phyloP scores from a whole-genome alignment of 441 rosid species.

The Euphorbia schlechtendalii region DNA sequence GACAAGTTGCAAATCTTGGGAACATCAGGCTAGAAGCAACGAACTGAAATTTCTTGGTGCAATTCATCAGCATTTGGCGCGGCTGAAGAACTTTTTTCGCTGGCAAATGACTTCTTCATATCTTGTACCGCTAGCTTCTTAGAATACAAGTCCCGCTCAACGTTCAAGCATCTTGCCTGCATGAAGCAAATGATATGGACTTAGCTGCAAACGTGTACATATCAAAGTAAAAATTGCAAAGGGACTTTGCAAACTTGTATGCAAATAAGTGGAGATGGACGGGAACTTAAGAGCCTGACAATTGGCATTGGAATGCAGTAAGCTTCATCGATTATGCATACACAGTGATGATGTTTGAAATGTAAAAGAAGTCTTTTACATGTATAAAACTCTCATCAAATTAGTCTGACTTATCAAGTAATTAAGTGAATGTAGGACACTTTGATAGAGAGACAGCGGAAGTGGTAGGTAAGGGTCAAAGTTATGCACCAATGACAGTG shows the following conservation, averaged over 20 bases:
- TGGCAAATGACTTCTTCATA: conserved; percentile 42
- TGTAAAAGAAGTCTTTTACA: too few species aligned
- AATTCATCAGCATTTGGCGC: conserved; percentile 72
- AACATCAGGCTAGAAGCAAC: conserved; percentile 28
- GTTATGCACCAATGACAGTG: too few species aligned
- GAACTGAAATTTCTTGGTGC: conserved; percentile 71
- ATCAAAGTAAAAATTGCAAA: not conserved
- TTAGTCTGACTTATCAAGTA: not conserved
- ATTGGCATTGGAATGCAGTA: not conserved
- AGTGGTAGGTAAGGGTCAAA: not conserved
- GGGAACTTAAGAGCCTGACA: not conserved
- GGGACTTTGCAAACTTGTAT: not conserved
- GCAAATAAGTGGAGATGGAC: not conserved
- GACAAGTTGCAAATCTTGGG: not conserved
- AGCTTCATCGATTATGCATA: not conserved
- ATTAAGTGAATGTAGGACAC: not conserved
- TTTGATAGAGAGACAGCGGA: not conserved
- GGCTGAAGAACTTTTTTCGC: conserved; percentile 39
- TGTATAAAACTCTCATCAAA: too few species aligned
- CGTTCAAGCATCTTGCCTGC: conserved; percentile 51
- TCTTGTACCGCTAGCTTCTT: conserved; percentile 60
- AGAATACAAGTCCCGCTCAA: conserved; percentile 40
- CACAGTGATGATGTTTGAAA: not conserved
- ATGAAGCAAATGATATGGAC: conserved; percentile 21
- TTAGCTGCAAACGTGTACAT: not conserved